Evolutionary conservation across 768 basidiomycete species (phyloP).

Genomic region (Hypholoma sublateritium): DNA sequence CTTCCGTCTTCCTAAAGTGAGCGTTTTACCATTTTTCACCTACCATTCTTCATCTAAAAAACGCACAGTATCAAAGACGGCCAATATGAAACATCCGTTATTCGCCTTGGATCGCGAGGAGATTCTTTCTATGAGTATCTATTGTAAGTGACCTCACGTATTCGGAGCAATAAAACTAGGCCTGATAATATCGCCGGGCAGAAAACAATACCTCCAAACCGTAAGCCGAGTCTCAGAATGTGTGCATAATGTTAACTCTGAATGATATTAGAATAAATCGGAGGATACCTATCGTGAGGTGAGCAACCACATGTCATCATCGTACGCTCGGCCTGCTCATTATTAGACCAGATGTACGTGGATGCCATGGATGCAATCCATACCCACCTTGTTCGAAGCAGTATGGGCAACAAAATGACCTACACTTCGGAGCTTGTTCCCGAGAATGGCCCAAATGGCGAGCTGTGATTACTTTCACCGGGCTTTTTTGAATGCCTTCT

Average conservation of each 20-base stretch:
- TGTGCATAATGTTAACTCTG: background rate
- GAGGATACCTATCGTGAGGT: slow-evolving; percentile 80
- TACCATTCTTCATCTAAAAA: background rate
- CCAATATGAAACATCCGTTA: slow-evolving; percentile 58
- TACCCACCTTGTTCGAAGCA: slow-evolving; percentile 67
- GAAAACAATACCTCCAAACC: slow-evolving; percentile 84
- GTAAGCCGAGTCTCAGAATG: slow-evolving; percentile 32
- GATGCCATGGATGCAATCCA: slow-evolving; percentile 84
- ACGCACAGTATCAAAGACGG: slow-evolving; percentile 36
- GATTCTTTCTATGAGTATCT: slow-evolving; percentile 96
- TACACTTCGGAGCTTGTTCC: slow-evolving; percentile 86
- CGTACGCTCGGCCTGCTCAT: background rate
- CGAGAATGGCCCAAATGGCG: slow-evolving; percentile 37
- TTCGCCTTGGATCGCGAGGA: slow-evolving; percentile 88
- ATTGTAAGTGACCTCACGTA: slow-evolving; percentile 46
- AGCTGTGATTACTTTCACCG: slow-evolving; percentile 30
- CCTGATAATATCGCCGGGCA: slow-evolving; percentile 16
- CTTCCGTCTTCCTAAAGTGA: slow-evolving; percentile 83
- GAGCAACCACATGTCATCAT: slow-evolving; percentile 17
- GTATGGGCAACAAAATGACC: slow-evolving; percentile 53
- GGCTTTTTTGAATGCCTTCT: background rate
- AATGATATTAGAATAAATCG: slow-evolving; percentile 53
- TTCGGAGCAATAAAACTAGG: background rate
- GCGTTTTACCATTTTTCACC: background rate
- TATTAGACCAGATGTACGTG: slow-evolving; percentile 75